Percentiles rank a stretch among this genome's conserved stretches.
Conservation (phyloP, 768 basidiomycete species). For the Amanita rubescens region DNA sequence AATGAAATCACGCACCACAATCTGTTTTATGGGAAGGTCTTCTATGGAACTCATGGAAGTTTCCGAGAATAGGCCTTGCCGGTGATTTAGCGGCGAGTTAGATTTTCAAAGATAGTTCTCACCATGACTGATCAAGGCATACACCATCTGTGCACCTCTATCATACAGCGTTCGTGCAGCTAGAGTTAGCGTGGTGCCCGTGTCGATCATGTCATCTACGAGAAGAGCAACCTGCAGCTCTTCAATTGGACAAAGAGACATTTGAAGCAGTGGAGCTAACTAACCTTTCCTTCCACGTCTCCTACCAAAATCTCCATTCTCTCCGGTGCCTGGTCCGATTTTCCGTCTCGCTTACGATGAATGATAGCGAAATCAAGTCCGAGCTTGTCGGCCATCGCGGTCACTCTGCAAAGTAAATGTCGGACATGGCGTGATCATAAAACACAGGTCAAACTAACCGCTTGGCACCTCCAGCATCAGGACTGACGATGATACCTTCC, state of each 20-base stretch:
- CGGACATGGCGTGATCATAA: constrained; percentile 3
- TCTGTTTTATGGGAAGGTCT: constrained; percentile 68
- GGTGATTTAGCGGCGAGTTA: constrained; percentile 7
- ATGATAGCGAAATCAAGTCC: constrained; percentile 94
- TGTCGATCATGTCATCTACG: constrained; percentile 99
- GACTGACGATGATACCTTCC: constrained; percentile 88
- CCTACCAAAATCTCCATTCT: constrained; percentile 93
- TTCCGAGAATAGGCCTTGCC: constrained; percentile 71
- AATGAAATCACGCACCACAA: constrained; percentile 57
- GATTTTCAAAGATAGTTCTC: constrained; percentile 9
- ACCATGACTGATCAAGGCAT: constrained; percentile 94
- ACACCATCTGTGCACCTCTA: constrained; percentile 80
- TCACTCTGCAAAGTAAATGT: constrained; percentile 53
- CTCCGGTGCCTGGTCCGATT: constrained; percentile 57
- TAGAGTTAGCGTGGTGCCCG: constrained; percentile 79
- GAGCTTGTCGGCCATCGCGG: constrained; percentile 92
- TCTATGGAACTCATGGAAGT: constrained; percentile 61
- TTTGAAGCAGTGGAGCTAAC: constrained; percentile 1
- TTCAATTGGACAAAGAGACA: not conserved
- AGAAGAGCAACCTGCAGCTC: constrained; percentile 72
- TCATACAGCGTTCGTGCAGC: constrained; percentile 84
- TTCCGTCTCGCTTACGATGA: constrained; percentile 81
- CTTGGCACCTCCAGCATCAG: constrained; percentile 98
- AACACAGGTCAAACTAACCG: constrained; percentile 47
- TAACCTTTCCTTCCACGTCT: constrained; percentile 82